Base-by-base conservation (phyloP, 257 asterid genomes). In the Solanum sitiens region DNA sequence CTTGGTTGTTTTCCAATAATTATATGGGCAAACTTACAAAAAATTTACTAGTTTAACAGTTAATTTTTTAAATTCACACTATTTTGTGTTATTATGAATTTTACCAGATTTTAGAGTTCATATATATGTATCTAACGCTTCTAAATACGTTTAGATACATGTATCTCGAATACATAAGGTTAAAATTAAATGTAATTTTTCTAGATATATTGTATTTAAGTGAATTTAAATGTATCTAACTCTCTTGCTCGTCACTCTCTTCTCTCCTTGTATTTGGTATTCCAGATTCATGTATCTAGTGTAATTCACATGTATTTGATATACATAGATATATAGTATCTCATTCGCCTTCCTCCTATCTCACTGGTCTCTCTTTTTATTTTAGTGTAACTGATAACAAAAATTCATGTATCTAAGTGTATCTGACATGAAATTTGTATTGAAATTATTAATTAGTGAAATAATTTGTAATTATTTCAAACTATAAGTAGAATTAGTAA, bases 1-100 rank as follows among this genome's bases (percentile, higher is more conserved):
- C 92, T 89, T 91, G 71, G 91, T 93, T 74, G 94, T 90, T 76
- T 93, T 96, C 94, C 94, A 93, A 21, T 89, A 92, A 86, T 90
- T 87, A 23, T 89, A 88, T 75, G 11, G 65, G 5, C 21, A 56
- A 56, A 56, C 65, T 56, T 56, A 7, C 25, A 20, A 20, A 56
- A 56, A 56, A 1, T 20, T 56, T 2, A 56, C n/a, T 56, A 53
- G n/a, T 8, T 56, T 18, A 18, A 18, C 0, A 18, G 65, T 37
- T 20, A 56, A 56, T 7, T 0, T 56, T 56, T 18, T 1, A 56
- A 4, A 56, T 56, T 56, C 11, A 20, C 6, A 56, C 65, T 56
- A 56, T 9, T 56, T 56, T 56, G 65, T 56, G 8, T 56, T 56
- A 56, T 7, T 7, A 56, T 20, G 25, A 56, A 18, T 56, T n/a